Base-by-base conservation (phyloP, 352 stramenopile genomes). In the Globisporangium parvum region DNA sequence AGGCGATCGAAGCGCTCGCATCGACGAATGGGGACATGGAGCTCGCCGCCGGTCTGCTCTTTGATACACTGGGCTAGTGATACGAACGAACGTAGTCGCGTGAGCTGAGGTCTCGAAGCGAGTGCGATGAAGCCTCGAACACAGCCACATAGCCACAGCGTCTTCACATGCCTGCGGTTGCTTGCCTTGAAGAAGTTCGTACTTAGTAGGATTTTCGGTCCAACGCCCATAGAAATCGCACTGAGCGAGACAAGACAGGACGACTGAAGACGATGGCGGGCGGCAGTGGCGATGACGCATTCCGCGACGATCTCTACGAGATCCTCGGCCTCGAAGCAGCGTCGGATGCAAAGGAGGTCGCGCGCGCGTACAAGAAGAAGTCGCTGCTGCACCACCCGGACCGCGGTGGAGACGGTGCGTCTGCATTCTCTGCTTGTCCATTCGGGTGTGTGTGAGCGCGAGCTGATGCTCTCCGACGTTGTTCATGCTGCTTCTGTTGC, bases 341-440 rank as follows among this genome's bases (percentile, higher is more conserved):
- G 42, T 67, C 73, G 8, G 72, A 88, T 53, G 75, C 81, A 60
- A 77, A 83, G 41, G 70, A 85, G 33, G 75, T 94, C 18, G 75
- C 78, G n/a, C 78, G 78, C 52, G 84, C 84, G 1, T 94, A 91
- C 63, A 91, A 88, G 64, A 89, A 89, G 67, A 86, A 83, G 65
- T 89, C 77, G 9, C 76, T 92, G 23, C 45, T 80, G 41, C 78
- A 91, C 31, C 84, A 94, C 49, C 84, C 84, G 14, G 84, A 94
- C 55, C 83, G 82, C 46, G 81, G 84, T 15, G 84, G 84, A 51
- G 80, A 94, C 47, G 80, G 82, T 93, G 65, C 54, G 63, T 55
- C 39, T 12, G 51, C 17, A 17, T 31, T 39, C 26, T 14, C 8
- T 17, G 23, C 24, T 20, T 6, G 14, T 6, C 20, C 20, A 18